A percentile compares a stretch with the other conserved stretches of the same genome.
Conservation (phyloP, 140 eudicot genomes). For the Anethum foeniculum region DNA sequence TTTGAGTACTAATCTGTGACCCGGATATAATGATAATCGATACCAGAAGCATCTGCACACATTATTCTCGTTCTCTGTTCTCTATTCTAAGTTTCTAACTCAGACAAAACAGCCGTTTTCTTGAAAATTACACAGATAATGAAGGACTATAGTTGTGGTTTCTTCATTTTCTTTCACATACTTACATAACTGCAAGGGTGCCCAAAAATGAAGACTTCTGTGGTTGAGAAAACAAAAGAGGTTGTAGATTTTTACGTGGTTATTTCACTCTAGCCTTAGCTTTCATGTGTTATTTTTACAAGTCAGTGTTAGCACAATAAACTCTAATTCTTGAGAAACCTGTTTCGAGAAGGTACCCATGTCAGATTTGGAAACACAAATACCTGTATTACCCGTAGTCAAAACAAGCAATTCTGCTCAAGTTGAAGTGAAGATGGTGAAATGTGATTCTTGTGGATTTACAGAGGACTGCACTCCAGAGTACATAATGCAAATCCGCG, state of each 20-base stretch:
- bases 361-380: slow-evolving; percentile 12
- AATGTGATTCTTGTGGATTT: slow-evolving; percentile 30
- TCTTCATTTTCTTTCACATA: neutral
- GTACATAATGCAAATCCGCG: slow-evolving; percentile 21
- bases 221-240: neutral
- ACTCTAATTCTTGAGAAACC: neutral
- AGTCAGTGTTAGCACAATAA: neutral
- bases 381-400: neutral
- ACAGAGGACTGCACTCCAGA: slow-evolving; percentile 28
- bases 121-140: neutral
- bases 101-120: neutral
- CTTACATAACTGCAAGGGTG: neutral
- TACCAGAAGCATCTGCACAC: neutral
- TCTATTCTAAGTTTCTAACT: neutral
- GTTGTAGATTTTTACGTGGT: slow-evolving; percentile 1
- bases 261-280: neutral
- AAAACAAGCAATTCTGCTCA: neutral
- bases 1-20: neutral
- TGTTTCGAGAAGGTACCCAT: neutral
- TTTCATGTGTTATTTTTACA: neutral
- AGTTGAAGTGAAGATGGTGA: slow-evolving; percentile 10
- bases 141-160: neutral
- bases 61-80: neutral
- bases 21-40: neutral
- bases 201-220: neutral